Evolutionary conservation across 495 filamentous ascomycete genomes (phyloP), one percentile per base, ranked within the genome.

Genomic region (Podospora appendiculata): DNA sequence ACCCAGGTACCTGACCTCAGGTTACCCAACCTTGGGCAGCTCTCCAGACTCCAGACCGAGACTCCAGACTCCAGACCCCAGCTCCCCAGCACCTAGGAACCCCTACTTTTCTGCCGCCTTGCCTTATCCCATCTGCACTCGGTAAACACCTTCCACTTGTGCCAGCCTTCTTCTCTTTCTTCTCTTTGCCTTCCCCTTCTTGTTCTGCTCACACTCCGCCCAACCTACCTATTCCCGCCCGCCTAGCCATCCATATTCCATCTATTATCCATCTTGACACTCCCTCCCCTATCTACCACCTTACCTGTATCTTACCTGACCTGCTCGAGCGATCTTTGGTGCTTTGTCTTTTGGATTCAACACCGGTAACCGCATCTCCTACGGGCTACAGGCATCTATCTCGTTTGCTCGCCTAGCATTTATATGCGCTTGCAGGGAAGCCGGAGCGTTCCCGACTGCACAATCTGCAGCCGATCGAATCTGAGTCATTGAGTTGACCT

Each of bases 401-500:
- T 25, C 25, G 2, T 25, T 25, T 25, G 25, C 25, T 2, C 25
- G 25, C 25, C 25, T 25, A 25, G 25, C 25, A 25, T 25, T 25
- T 25, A 25, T 25, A 25, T 25, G 25, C 25, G 25, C 25, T 25
- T 25, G 25, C 25, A 25, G 25, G 25, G 25, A 25, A 25, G 25
- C 5, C 25, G 25, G 25, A 25, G 25, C 25, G 25, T 25, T 25
- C 25, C 25, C 25, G 25, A 25, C 25, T 25, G 25, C 25, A 25
- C 47, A 42, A 35, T 41, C 54, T 50, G 61, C 57, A 53, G 48
- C 48, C 50, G 45, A 48, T 60, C 61, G 53, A 54, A 55, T 67
- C 66, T 65, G 66, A 69, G 66, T 69, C 66, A 69, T 69, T 67
- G 52, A 60, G 41, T 67, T 65, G 66, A 63, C 55, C 56, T 67